phyloP scores from a whole-genome alignment of 129 eudicot genomes.

The Pseudognaphalium luteoalbum region DNA sequence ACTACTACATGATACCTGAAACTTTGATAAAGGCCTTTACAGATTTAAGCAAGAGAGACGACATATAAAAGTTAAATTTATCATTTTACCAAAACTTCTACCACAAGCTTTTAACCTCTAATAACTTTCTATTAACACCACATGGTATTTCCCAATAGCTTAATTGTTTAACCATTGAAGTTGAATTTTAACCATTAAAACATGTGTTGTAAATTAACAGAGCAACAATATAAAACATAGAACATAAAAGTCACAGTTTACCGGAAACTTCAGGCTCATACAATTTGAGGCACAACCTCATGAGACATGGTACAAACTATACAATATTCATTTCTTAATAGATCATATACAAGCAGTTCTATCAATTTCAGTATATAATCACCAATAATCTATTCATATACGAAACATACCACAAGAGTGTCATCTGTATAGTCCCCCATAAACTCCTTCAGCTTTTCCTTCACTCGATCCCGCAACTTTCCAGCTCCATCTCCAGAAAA shows the following conservation, averaged over 20 bases:
- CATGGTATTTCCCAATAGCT: background rate
- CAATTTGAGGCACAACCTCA: background rate
- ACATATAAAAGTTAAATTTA: no score
- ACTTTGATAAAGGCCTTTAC: no score
- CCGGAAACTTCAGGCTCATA: background rate
- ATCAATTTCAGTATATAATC: conserved; percentile 8
- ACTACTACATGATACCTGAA: background rate
- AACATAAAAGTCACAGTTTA: background rate
- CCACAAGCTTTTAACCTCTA: conserved; percentile 10
- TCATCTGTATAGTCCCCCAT: conserved; percentile 95
- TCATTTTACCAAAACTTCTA: background rate
- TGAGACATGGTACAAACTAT: background rate
- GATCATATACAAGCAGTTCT: conserved; percentile 20
- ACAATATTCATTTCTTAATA: background rate
- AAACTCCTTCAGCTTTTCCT: conserved; percentile 77
- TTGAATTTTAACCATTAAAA: background rate
- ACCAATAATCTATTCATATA: conserved; percentile 8
- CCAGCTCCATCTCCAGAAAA: conserved; percentile 66
- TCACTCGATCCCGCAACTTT: conserved; percentile 57
- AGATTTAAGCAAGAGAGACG: no score
- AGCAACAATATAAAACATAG: background rate
- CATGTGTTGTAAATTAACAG: background rate
- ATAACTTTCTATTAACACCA: background rate
- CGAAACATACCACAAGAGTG: conserved; percentile 66
- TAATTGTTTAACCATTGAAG: background rate